Conservation (phyloP, 495 filamentous ascomycete genomes). For the Trichoderma parareesei region DNA sequence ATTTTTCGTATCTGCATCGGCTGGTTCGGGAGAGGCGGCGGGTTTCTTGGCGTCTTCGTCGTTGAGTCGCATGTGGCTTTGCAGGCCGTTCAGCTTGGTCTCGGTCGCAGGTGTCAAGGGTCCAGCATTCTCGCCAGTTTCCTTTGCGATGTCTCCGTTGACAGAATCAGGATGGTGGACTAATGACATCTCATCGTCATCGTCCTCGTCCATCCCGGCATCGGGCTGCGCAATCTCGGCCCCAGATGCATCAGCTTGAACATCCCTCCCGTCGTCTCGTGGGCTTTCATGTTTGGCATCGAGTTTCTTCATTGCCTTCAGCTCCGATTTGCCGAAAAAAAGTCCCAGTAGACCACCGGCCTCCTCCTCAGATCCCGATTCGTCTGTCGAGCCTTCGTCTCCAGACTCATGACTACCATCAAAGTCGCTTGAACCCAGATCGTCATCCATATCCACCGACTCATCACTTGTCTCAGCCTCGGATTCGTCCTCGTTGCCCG, state of each 20-base stretch:
- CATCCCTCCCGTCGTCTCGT: background rate
- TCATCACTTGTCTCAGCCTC: conserved; percentile 64
- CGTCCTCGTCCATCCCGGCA: background rate
- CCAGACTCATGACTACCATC: conserved; percentile 33
- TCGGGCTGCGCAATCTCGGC: conserved; percentile 19
- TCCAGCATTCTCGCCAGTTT: background rate
- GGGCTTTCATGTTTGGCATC: conserved; percentile 16
- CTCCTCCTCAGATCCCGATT: background rate
- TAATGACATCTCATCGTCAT: conserved; percentile 9
- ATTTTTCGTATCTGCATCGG: background rate
- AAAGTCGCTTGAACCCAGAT: conserved; percentile 58
- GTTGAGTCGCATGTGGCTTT: background rate
- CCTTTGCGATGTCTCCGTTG: background rate
- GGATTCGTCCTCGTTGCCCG: conserved; percentile 23
- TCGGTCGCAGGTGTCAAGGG: background rate
- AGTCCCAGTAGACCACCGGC: conserved; percentile 49
- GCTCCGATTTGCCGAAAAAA: conserved; percentile 42
- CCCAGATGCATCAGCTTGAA: background rate
- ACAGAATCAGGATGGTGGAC: conserved; percentile 4
- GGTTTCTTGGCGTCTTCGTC: background rate
- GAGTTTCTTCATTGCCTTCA: conserved; percentile 31
- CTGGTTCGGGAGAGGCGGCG: background rate
- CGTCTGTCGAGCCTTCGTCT: conserved; percentile 23
- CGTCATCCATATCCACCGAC: conserved; percentile 84
- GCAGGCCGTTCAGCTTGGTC: background rate